These are phyloP conservation scores for Penicillium sp. DNA, from an alignment of 2,329 filamentous ascomycete species.

Conservation along the genomic window DNA sequence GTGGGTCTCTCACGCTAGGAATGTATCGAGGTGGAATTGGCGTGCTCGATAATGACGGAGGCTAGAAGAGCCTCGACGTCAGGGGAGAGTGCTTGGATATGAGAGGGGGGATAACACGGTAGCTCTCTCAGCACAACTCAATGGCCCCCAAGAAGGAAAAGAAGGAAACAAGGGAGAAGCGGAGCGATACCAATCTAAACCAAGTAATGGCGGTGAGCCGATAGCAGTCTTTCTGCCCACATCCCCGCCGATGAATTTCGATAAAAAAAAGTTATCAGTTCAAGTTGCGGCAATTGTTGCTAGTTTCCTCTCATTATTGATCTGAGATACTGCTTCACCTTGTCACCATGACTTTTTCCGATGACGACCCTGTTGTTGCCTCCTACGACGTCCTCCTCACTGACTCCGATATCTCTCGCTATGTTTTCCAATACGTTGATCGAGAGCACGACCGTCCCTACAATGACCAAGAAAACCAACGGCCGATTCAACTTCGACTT, in stretches of 20 bases:
- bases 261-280: slow-evolving; percentile 13
- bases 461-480: slow-evolving; percentile 53
- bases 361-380: slow-evolving; percentile 64
- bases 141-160: not conserved
- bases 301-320: not conserved
- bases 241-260: slow-evolving; percentile 18
- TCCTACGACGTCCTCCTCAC: slow-evolving; percentile 87
- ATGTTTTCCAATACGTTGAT: slow-evolving; percentile 81
- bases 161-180: not conserved
- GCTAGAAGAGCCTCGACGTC: not conserved
- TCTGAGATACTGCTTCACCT: not conserved
- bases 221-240: slow-evolving; percentile 16
- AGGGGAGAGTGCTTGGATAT: not conserved
- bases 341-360: slow-evolving; percentile 29
- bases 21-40: slow-evolving; percentile 4
- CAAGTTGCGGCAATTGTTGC: not conserved
- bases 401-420: slow-evolving; percentile 66
- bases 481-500: slow-evolving; percentile 72
- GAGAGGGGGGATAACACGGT: slow-evolving; percentile 6
- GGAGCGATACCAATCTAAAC: not conserved
- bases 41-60: slow-evolving; percentile 5
- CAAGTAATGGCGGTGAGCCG: slow-evolving; percentile 8
- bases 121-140: slow-evolving; percentile 8
- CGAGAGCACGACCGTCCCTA: slow-evolving; percentile 64
- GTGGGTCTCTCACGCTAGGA: slow-evolving; percentile 16